Evolutionary conservation across 305 asterid genomes (phyloP).

Genomic region (Coffea humblotiana): DNA sequence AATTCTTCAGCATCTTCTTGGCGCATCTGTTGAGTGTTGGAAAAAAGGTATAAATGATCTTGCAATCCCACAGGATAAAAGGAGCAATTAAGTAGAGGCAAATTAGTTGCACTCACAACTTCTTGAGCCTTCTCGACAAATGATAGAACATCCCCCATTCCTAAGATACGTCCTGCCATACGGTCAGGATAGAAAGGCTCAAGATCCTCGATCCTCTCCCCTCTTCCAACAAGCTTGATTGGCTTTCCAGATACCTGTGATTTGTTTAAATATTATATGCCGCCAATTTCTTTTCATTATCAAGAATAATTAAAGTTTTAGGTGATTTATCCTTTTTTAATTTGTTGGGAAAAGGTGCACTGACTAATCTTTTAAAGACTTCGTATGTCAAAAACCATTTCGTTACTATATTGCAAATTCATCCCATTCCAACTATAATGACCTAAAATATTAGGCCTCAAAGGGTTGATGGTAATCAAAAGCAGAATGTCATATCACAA

Average conservation of each 20-base stretch:
- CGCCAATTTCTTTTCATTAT: conserved; percentile 8
- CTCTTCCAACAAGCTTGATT: conserved; percentile 97
- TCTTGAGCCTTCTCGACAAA: conserved; percentile 99
- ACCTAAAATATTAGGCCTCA: not conserved
- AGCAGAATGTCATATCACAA: no score
- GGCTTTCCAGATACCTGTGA: conserved; percentile 92
- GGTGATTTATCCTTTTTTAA: not conserved
- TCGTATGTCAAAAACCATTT: not conserved
- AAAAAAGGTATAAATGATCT: conserved; percentile 14
- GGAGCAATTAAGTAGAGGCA: conserved; percentile 10
- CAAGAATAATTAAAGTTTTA: not conserved
- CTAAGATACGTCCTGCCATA: conserved; percentile 97
- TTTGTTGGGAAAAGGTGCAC: not conserved
- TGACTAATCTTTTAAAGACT: not conserved
- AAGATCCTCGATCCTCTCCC: conserved; percentile 98
- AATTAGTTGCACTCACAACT: conserved; percentile 60
- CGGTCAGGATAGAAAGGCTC: conserved; percentile 99
- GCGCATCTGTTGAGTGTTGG: conserved; percentile 56
- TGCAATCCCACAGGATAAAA: not conserved
- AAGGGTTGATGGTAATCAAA: not conserved
- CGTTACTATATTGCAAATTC: not conserved
- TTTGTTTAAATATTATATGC: not conserved
- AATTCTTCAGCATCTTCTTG: conserved; percentile 98
- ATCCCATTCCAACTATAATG: not conserved
- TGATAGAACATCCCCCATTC: conserved; percentile 99